Base-by-base conservation (phyloP, 2,329 filamentous ascomycete genomes). In the Colletotrichum endophyticum region DNA sequence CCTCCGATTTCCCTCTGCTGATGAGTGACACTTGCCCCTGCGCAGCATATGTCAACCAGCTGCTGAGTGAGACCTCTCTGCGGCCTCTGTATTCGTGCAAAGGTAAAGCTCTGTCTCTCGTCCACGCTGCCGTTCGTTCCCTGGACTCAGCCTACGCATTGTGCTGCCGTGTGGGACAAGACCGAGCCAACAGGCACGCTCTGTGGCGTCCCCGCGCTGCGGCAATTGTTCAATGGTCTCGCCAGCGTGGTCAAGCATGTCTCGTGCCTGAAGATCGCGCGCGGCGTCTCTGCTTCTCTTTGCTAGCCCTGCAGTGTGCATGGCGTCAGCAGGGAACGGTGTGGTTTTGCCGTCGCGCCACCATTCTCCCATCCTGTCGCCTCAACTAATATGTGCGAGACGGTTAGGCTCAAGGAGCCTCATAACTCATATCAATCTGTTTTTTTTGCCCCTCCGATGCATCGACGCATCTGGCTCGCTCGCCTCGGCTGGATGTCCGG, bases 201-300 rank as follows among this genome's bases (percentile, higher is more conserved):
- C 39, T 34, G 68, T 72, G 49, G 61, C 69, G 56, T 11, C 61
- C 61, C 28, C 22, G 61, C 61, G 73, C 30, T 53, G 53, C 62
- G 73, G 73, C 68, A 72, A 39, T 62, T 49, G 56, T 19, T 64
- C 30, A 22, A 57, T 63, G 63, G 53, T 56, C 44, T 66, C 39
- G 72, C 67, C 44, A 34, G 16, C 34, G 6, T 32, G 27, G 30
- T 44, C 13, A 36, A 15, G 30, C n/a, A 70, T 61, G 57, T 71
- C 67, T 71, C n/a, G 59, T 73, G 32, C 69, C 69, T 73, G 70
- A 67, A 73, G 73, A 75, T 73, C 39, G 30, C 30, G 62, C 39
- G 16, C 34, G 61, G 22, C 36, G 22, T 56, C 27, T 22, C 34
- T 44, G 25, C 34, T 27, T 22, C n/a, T 32, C 16, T 8, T 1